A percentile compares a stretch with the other conserved stretches of the same genome.
Evolutionary conservation across 2,329 filamentous ascomycete genomes (phyloP).

Genomic region (Penicillium sp.): DNA sequence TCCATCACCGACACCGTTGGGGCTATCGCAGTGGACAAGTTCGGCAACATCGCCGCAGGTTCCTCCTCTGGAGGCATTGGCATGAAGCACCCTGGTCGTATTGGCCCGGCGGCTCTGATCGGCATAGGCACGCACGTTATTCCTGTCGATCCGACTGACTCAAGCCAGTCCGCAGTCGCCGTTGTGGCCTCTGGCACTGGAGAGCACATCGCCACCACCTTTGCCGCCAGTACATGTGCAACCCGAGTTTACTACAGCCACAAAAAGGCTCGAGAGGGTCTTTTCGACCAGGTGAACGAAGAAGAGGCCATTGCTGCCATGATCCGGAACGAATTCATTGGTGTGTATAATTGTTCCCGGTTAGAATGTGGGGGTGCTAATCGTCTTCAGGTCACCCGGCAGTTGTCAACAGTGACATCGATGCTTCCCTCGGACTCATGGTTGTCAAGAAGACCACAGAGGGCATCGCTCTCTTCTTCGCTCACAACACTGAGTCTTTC

Average conservation of each 20-base stretch:
- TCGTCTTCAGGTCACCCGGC: conserved; percentile 66
- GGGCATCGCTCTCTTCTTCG: conserved; percentile 85
- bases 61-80: conserved; percentile 97
- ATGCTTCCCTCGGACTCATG: conserved; percentile 88
- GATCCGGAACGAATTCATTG: conserved; percentile 87
- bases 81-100: conserved; percentile 91
- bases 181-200: conserved; percentile 91
- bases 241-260: conserved; percentile 75
- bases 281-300: conserved; percentile 66
- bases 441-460: conserved; percentile 77
- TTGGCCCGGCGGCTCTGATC: conserved; percentile 89
- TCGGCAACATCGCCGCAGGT: conserved; percentile 85
- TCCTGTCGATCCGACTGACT: conserved; percentile 70
- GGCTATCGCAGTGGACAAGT: conserved; percentile 85
- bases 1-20: conserved; percentile 92
- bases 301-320: conserved; percentile 77
- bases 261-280: conserved; percentile 60
- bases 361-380: background rate
- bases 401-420: conserved; percentile 73
- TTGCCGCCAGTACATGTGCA: conserved; percentile 84
- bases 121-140: conserved; percentile 88
- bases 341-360: conserved; percentile 38
- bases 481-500: conserved; percentile 89
- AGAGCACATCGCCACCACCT: conserved; percentile 95
- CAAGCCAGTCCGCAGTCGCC: conserved; percentile 69